Evolutionary conservation across 2,329 filamentous ascomycete species (phyloP).

Genomic region (Trichoderma harzianum): DNA sequence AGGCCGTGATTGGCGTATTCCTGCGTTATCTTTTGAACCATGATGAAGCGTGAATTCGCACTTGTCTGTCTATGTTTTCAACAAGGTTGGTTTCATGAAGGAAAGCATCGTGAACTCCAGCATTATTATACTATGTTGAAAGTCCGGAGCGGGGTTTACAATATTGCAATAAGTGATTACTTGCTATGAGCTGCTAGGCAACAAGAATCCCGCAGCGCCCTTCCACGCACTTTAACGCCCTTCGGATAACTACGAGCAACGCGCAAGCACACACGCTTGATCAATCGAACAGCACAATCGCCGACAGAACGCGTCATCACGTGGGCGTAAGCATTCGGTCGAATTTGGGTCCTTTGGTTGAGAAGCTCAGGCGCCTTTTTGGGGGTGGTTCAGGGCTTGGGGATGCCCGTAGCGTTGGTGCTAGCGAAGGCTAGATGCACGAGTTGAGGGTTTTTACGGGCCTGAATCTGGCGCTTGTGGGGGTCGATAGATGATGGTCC

Average conservation of each 20-base stretch:
- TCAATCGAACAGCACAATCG: background rate
- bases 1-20: conserved; percentile 32
- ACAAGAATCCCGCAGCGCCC: background rate
- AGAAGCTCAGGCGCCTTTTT: background rate
- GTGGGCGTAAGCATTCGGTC: background rate
- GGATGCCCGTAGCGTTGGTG: background rate
- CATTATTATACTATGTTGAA: background rate
- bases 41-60: background rate
- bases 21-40: conserved; percentile 29
- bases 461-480: background rate
- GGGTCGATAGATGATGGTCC: background rate
- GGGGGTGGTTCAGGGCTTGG: background rate
- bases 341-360: background rate
- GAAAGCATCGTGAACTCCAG: background rate
- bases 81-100: background rate
- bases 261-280: conserved; percentile 1
- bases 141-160: background rate
- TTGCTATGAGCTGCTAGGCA: background rate
- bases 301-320: background rate
- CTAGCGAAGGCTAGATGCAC: background rate
- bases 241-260: background rate
- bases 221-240: background rate
- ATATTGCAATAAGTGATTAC: background rate
- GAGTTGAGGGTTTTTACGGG: background rate
- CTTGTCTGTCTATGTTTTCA: background rate